A percentile compares a stretch with the other conserved stretches of the same genome.
Conservation (phyloP, 176 grass and related monocot genomes). For the Melocanna baccifera region DNA sequence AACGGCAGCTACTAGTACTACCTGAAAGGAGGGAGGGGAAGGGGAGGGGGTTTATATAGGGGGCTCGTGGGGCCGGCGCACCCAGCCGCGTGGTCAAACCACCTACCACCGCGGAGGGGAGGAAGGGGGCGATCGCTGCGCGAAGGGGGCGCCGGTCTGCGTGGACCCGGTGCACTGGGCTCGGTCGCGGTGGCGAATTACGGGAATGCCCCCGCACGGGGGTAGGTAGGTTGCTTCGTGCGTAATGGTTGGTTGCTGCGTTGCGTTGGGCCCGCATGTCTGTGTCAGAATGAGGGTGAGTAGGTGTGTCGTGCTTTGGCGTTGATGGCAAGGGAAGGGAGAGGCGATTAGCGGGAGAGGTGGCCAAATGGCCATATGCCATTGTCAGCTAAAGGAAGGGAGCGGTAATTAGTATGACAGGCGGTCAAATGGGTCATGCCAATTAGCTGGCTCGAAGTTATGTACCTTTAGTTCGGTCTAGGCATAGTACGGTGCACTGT, state of each 20-base stretch:
- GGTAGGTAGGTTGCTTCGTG: neutral
- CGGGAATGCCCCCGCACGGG: neutral
- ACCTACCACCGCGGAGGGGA: slow-evolving; percentile 17
- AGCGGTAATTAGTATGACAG: no score
- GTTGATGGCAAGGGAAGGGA: no score
- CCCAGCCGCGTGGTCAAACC: slow-evolving; percentile 44
- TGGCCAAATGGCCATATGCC: no score
- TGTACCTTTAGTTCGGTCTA: no score
- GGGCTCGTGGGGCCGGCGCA: slow-evolving; percentile 22
- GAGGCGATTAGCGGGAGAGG: no score
- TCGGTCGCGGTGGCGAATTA: neutral
- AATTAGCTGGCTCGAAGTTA: no score
- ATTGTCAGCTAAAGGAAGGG: no score
- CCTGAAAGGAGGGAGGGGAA: neutral
- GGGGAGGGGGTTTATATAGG: slow-evolving; percentile 28
- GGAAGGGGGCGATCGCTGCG: neutral
- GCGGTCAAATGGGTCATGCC: no score
- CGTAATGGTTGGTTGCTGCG: neutral
- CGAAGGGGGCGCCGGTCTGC: neutral
- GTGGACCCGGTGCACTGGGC: slow-evolving; percentile 2
- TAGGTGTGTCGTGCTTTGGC: no score
- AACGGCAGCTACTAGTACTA: neutral
- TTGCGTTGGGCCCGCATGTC: no score
- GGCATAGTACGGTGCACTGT: no score
- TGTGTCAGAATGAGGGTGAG: no score